Percentiles rank a stretch among this genome's conserved stretches.
Conservation (phyloP, 768 basidiomycete species). For the Phlebiopsis gigantea region DNA sequence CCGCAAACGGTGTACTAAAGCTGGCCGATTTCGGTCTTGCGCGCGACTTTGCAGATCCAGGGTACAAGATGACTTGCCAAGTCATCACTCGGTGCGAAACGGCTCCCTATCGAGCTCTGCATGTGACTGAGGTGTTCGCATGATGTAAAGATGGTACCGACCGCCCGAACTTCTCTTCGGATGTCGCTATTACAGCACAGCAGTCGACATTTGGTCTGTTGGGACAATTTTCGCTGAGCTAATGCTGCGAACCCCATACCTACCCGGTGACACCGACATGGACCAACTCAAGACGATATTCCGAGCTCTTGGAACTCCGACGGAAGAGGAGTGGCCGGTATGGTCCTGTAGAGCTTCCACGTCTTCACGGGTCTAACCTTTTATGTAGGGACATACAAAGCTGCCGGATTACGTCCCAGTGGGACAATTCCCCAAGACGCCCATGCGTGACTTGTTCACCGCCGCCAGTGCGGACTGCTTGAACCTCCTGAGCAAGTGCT, state of each 20-base stretch:
- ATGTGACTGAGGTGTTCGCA: not conserved
- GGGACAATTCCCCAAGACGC: conserved; percentile 79
- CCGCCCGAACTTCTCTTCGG: conserved; percentile 95
- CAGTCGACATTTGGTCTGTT: conserved; percentile 95
- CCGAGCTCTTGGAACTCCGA: conserved; percentile 91
- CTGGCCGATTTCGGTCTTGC: conserved; percentile 99
- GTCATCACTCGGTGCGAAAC: conserved; percentile 90
- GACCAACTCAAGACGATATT: conserved; percentile 95
- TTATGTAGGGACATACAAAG: conserved; percentile 74
- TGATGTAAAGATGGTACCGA: conserved; percentile 80
- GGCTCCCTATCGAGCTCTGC: not conserved
- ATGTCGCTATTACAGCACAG: conserved; percentile 82
- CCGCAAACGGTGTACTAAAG: conserved; percentile 87
- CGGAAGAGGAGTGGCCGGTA: conserved; percentile 97
- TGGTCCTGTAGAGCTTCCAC: not conserved
- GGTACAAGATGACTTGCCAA: conserved; percentile 95
- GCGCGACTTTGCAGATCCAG: conserved; percentile 92
- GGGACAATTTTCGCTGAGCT: conserved; percentile 98
- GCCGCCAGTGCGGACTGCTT: conserved; percentile 84
- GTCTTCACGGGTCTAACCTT: not conserved
- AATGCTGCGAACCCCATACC: conserved; percentile 92
- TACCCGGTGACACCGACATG: conserved; percentile 94
- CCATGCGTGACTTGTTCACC: conserved; percentile 82
- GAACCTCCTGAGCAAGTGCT: conserved; percentile 72
- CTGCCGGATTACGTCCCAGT: conserved; percentile 87